phyloP scores from a whole-genome alignment of 2,329 filamentous ascomycete genomes.

The Dothideomycetes sp. region DNA sequence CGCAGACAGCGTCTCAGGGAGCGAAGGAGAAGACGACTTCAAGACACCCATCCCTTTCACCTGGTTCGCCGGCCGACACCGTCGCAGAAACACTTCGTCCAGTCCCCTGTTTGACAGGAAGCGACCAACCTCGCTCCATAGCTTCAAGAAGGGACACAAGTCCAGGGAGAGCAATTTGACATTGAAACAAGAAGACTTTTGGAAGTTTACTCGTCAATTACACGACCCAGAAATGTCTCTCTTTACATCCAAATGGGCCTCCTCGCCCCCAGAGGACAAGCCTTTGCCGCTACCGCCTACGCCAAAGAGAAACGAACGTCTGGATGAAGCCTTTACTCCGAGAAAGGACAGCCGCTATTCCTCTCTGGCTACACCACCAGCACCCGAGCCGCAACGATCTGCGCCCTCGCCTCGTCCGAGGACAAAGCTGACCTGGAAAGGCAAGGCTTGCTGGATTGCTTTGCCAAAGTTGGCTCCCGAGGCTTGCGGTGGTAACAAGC shows the following conservation, averaged over 20 bases:
- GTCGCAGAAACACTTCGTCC: constrained; percentile 9
- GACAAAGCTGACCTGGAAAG: constrained; percentile 38
- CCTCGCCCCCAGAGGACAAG: constrained; percentile 7
- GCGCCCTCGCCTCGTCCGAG: constrained; percentile 29
- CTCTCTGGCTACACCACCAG: not conserved
- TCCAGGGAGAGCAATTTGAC: constrained; percentile 37
- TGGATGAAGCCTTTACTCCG: not conserved
- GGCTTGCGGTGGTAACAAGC: constrained; percentile 33
- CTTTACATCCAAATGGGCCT: constrained; percentile 6
- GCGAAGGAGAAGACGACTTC: constrained; percentile 28
- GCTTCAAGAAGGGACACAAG: constrained; percentile 28
- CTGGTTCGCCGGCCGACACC: constrained; percentile 14
- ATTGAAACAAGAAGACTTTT: constrained; percentile 42
- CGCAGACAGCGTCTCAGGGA: constrained; percentile 48
- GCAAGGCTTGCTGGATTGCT: constrained; percentile 37
- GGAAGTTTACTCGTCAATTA: constrained; percentile 25
- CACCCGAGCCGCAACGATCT: constrained; percentile 4
- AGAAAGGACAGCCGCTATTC: not conserved
- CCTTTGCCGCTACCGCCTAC: constrained; percentile 7
- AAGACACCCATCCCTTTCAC: constrained; percentile 16
- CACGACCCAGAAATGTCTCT: constrained; percentile 10
- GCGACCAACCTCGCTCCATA: constrained; percentile 6
- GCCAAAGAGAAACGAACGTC: not conserved
- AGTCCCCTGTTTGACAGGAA: constrained; percentile 4
- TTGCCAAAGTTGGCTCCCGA: constrained; percentile 36